Conservation (phyloP, 176 grass and related monocot species). For the Oryza nivara region DNA sequence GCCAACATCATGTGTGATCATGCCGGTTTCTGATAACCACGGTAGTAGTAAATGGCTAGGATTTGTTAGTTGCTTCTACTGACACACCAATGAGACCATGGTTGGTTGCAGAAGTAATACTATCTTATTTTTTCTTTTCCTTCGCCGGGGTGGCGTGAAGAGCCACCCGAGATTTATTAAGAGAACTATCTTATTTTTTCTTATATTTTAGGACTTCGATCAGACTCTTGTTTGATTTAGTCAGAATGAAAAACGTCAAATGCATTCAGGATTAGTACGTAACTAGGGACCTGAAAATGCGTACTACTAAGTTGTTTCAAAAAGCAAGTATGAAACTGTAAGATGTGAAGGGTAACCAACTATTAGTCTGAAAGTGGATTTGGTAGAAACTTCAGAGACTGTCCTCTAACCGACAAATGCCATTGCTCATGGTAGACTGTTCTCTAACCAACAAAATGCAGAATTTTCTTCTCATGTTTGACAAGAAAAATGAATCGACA, state of each 20-base stretch:
- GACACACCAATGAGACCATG: neutral
- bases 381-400: neutral
- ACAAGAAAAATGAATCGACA: neutral
- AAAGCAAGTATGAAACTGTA: neutral
- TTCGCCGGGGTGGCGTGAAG: too few relatives aligned
- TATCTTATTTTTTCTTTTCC: neutral
- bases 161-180: too few relatives aligned
- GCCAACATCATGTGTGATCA: slow-evolving; percentile 46
- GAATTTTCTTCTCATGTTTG: neutral
- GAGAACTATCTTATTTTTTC: neutral
- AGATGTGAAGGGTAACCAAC: neutral
- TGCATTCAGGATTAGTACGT: neutral
- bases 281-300: neutral
- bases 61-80: neutral
- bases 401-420: neutral
- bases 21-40: neutral
- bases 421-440: neutral
- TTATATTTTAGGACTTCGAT: neutral
- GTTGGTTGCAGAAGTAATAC: neutral
- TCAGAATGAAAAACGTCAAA: neutral
- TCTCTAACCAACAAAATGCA: neutral
- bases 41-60: neutral
- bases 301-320: neutral
- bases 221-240: neutral
- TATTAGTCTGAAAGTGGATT: neutral